phyloP scores from a whole-genome alignment of 305 asterid genomes.

The Solanum hybrid region DNA sequence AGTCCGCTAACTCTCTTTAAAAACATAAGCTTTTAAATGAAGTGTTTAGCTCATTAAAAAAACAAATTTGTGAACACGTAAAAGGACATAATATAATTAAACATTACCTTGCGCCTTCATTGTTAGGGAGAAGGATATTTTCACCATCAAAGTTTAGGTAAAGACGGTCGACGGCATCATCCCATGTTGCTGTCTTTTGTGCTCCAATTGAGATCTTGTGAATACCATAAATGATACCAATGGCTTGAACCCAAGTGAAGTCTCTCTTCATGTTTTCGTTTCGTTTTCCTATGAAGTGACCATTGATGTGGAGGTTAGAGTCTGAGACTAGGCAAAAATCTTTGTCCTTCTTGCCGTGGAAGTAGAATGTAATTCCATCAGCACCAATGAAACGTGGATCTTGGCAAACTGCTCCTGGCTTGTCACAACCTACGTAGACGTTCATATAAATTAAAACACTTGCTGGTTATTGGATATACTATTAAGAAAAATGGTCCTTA shows the following conservation, averaged over 20 bases:
- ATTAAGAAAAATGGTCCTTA: too few species aligned
- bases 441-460: neutral
- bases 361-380: conserved; percentile 27
- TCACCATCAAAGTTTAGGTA: conserved; percentile 6
- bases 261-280: conserved; percentile 10
- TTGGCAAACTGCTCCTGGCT: conserved; percentile 14
- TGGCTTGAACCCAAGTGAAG: conserved; percentile 28
- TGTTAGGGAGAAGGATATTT: conserved; percentile 6
- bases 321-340: conserved; percentile 21
- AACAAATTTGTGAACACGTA: neutral
- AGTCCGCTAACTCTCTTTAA: neutral
- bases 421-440: conserved; percentile 7
- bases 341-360: conserved; percentile 20
- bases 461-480: too few species aligned
- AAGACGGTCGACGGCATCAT: conserved; percentile 9
- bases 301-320: conserved; percentile 22
- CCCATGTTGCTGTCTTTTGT: conserved; percentile 16
- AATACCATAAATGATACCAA: conserved; percentile 6
- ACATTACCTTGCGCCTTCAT: conserved; percentile 12
- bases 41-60: neutral
- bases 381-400: conserved; percentile 22
- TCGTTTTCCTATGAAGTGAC: conserved; percentile 19
- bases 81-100: neutral
- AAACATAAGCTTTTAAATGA: neutral
- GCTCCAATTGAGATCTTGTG: conserved; percentile 14